Base-by-base conservation (phyloP, 805 yeast species). In the Lachancea lanzarotensis region DNA sequence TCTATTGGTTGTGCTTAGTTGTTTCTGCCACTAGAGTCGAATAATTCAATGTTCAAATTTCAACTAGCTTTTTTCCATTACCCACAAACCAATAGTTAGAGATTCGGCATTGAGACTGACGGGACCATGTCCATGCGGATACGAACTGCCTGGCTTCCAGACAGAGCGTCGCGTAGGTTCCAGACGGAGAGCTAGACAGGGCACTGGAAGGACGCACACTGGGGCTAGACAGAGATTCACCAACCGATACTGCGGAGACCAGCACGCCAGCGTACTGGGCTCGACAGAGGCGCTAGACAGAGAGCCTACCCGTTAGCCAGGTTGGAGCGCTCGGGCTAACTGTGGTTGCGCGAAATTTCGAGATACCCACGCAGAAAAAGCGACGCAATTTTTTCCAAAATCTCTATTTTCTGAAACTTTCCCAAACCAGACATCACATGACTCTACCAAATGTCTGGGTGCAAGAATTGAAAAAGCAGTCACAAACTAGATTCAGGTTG, bases 1-100 rank as follows among this genome's bases (percentile, higher is more conserved):
- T 59, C 65, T 59, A 59, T 60, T 54, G 53, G 55, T 55, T 54
- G 55, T 57, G 52, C 35, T 43, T 43, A 29, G 45, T 36, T 42
- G 38, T 39, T 42, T 42, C 32, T 30, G 25, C 32, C 32, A n/a
- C 32, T 33, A 17, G 31, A 26, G 22, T 16, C 29, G 22, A 31
- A 40, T 36, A 22, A 35, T n/a, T 38, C 39, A 33, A 26, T 41
- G 38, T 33, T 41, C 44, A 41, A 35, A 35, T 41, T 29, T 29
- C 44, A 41, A 35, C 17, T 22, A 34, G 22, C 34, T 41, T 41
- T 41, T 40, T 40, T 40, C 43, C 43, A 32, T n/a, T n/a, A 22
- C 37, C 22, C 20, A 20, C 38, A 19, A 35, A 35, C 38, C 15
- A 35, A 17, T 25, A 19, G 26, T 35, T 12, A 20, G 16, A n/a